Base-by-base conservation (phyloP, 305 asterid species). In the Fraxinus velutina region DNA sequence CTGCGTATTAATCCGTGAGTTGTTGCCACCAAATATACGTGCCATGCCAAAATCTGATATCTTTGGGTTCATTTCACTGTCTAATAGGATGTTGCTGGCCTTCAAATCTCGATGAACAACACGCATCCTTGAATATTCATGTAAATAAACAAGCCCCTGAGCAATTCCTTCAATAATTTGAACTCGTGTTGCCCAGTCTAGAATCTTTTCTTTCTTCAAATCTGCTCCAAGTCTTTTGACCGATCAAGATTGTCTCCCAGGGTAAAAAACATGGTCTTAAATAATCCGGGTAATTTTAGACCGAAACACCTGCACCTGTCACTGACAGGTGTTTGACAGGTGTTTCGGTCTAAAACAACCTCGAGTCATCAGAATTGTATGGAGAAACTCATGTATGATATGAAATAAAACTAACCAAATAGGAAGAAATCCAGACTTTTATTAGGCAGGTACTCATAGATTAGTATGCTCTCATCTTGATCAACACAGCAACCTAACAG, bases 1-100 rank as follows among this genome's bases (percentile, higher is more conserved):
- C 1, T 81, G 80, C 0, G 91, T 89, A 44, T 78, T 81, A 34
- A 87, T 76, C 74, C 47, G 55, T 17, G 82, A 82, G 17, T 79
- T 85, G 52, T 83, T 86, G 39, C 89, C 87, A n/a, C 85, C 84
- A 68, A 88, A 88, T 4, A 88, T 90, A 17, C 91, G 85, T 0
- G 91, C 91, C 89, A 90, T 37, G 21, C 89, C 92, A 83, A 90
- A 88, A 82, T 90, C 92, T 9, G 91, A 88, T 77, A 90, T 88
- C 85, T 87, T 89, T 0, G 92, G 90, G 44, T 84, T 84, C 90
- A 89, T 86, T 17, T 86, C 86, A 5, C 33, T 62, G 36, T 89
- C 89, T 50, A 89, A 34, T 1, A 89, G 79, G 42, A 89, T 86
- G 78, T 87, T 89, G 29, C 90, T 83, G 2, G 88, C 87, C 84